Evolutionary conservation across 2,329 filamentous ascomycete species (phyloP).

Genomic region (Clarireedia monteithiana): DNA sequence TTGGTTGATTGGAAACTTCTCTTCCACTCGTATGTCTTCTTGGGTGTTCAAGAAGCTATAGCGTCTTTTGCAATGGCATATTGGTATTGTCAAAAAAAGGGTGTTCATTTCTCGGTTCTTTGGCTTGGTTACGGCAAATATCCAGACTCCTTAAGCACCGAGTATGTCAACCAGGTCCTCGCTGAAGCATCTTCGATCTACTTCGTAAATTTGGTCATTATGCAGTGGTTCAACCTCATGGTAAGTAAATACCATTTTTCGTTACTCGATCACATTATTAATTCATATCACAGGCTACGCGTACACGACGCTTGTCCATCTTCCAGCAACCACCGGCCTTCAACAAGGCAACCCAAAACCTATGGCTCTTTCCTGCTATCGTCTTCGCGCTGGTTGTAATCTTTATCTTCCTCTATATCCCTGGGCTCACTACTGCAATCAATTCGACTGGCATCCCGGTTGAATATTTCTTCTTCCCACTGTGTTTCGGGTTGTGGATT

Average conservation of each 20-base stretch:
- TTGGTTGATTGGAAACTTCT: conserved; percentile 67
- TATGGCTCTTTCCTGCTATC: conserved; percentile 62
- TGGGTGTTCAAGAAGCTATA: conserved; percentile 54
- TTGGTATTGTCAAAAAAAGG: conserved; percentile 53
- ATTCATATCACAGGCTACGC: conserved; percentile 34
- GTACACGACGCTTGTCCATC: conserved; percentile 55
- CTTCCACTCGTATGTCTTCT: conserved; percentile 61
- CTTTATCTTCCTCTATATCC: conserved; percentile 62
- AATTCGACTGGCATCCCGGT: conserved; percentile 56
- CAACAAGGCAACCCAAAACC: conserved; percentile 51
- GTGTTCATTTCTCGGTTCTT: conserved; percentile 53
- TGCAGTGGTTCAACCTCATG: conserved; percentile 73
- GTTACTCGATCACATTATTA: neutral
- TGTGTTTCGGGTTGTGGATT: conserved; percentile 58
- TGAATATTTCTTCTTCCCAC: conserved; percentile 68
- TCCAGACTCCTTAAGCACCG: conserved; percentile 36
- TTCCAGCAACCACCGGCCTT: conserved; percentile 64
- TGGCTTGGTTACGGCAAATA: conserved; percentile 60
- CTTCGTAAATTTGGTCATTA: conserved; percentile 71
- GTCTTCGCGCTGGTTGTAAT: conserved; percentile 59
- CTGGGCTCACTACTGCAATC: conserved; percentile 50
- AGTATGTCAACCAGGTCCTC: conserved; percentile 40
- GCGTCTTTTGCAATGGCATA: conserved; percentile 56
- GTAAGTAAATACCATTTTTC: neutral
- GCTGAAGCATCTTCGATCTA: conserved; percentile 46